A percentile compares a stretch with the other conserved stretches of the same genome.
Evolutionary conservation across 345 rosid genomes (phyloP).

Genomic region (Geranium brycei): DNA sequence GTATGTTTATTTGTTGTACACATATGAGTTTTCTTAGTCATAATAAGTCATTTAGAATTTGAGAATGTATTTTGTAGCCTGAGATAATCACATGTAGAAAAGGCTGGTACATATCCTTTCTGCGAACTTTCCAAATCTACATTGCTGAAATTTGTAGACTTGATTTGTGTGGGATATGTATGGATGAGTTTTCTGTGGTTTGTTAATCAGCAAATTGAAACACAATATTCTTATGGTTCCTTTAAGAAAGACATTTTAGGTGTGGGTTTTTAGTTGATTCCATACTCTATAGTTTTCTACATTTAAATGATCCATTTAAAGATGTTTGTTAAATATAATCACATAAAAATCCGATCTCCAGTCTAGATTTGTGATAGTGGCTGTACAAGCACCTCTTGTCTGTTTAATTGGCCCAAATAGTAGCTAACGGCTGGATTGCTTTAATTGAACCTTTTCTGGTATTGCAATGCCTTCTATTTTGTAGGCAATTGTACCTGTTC

Average conservation of each 20-base stretch:
- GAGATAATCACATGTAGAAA: slow-evolving; percentile 7
- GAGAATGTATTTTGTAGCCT: background rate
- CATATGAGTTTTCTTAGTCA: background rate
- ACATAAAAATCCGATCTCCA: background rate
- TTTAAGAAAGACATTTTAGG: background rate
- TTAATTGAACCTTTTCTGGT: background rate
- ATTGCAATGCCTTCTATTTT: slow-evolving; percentile 9
- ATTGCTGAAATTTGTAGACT: background rate
- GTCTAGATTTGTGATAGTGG: background rate
- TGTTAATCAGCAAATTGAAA: background rate
- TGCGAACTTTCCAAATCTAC: background rate
- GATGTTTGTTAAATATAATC: background rate
- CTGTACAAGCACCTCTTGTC: background rate
- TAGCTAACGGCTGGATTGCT: background rate
- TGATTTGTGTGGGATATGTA: background rate
- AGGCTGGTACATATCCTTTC: background rate
- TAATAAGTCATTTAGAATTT: background rate
- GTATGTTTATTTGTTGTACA: background rate
- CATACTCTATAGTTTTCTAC: background rate
- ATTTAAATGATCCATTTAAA: no score
- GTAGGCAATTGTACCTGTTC: slow-evolving; percentile 62
- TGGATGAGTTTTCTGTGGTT: background rate
- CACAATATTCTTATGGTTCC: background rate
- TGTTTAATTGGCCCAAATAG: background rate
- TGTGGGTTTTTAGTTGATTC: background rate